These are phyloP conservation scores for Rosa lucieae DNA, from an alignment of 306 rosid species.

Conservation along the genomic window DNA sequence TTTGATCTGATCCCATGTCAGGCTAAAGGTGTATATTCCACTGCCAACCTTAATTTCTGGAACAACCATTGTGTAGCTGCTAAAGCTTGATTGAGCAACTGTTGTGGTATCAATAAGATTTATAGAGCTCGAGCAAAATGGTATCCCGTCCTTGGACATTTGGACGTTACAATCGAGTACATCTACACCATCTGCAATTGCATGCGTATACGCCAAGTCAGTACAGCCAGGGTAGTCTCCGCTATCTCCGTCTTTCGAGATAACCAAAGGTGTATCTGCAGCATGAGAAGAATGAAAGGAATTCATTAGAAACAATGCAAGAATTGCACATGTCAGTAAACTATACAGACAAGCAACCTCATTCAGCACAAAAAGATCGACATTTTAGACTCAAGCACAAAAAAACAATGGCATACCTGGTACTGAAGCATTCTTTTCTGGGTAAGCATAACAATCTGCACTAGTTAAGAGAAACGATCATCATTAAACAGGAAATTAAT, in stretches of 20 bases:
- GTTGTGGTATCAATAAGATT: slow-evolving; percentile 74
- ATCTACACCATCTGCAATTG: slow-evolving; percentile 75
- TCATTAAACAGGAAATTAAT: slow-evolving; percentile 9
- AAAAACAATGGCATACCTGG: slow-evolving; percentile 43
- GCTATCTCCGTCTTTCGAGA: slow-evolving; percentile 84
- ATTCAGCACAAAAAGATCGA: slow-evolving; percentile 12
- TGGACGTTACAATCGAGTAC: slow-evolving; percentile 91
- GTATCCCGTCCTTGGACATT: slow-evolving; percentile 70
- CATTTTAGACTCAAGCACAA: background rate
- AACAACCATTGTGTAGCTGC: slow-evolving; percentile 28
- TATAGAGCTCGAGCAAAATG: slow-evolving; percentile 68
- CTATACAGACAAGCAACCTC: slow-evolving; percentile 24
- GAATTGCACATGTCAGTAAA: background rate
- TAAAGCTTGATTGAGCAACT: slow-evolving; percentile 48
- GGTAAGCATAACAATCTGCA: slow-evolving; percentile 84
- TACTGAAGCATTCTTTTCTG: slow-evolving; percentile 44
- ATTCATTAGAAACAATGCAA: slow-evolving; percentile 30
- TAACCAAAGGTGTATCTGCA: slow-evolving; percentile 63
- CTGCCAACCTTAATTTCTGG: slow-evolving; percentile 48
- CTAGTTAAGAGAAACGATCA: slow-evolving; percentile 26
- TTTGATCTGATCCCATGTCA: slow-evolving; percentile 65
- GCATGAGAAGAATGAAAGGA: slow-evolving; percentile 24
- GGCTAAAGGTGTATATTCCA: slow-evolving; percentile 73
- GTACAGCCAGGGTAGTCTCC: slow-evolving; percentile 86
- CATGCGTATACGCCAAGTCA: slow-evolving; percentile 52